Conservation (phyloP, 176 grass and related monocot genomes). For the Oryza longistaminata region DNA sequence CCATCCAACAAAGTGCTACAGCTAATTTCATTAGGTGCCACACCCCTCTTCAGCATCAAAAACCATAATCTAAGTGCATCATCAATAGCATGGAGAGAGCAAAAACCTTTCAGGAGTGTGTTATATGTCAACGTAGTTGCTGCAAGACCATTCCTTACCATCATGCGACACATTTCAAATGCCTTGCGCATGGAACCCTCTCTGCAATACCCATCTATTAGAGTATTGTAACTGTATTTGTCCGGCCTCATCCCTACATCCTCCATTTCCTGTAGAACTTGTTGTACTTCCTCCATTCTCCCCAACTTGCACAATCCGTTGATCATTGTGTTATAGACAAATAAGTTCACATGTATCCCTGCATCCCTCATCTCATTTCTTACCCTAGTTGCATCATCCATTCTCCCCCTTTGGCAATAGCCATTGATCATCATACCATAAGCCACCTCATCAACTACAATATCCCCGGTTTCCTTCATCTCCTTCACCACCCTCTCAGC, state of each 20-base stretch:
- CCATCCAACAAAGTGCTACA: slow-evolving; percentile 82
- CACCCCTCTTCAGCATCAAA: slow-evolving; percentile 82
- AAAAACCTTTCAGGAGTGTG: slow-evolving; percentile 85
- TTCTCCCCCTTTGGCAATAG: slow-evolving; percentile 64
- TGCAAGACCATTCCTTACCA: slow-evolving; percentile 56
- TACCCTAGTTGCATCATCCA: slow-evolving; percentile 68
- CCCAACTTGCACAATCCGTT: slow-evolving; percentile 90
- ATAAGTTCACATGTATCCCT: slow-evolving; percentile 58
- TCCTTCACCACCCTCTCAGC: slow-evolving; percentile 55
- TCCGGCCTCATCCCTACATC: slow-evolving; percentile 43
- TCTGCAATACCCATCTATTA: slow-evolving; percentile 88
- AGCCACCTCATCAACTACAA: slow-evolving; percentile 58
- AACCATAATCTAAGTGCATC: slow-evolving; percentile 87
- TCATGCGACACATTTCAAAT: slow-evolving; percentile 63
- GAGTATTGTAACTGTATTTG: slow-evolving; percentile 83
- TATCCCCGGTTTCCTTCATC: slow-evolving; percentile 55
- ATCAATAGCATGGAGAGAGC: slow-evolving; percentile 50
- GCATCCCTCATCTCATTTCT: slow-evolving; percentile 57
- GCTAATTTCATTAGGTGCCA: slow-evolving; percentile 81
- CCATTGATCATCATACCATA: slow-evolving; percentile 81
- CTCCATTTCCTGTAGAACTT: slow-evolving; percentile 69
- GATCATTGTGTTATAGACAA: slow-evolving; percentile 75
- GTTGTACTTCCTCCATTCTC: slow-evolving; percentile 64
- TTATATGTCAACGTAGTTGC: slow-evolving; percentile 77
- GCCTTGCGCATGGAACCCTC: slow-evolving; percentile 69